Base-by-base conservation (phyloP, 495 filamentous ascomycete species). In the Penicillium robsamsonii region DNA sequence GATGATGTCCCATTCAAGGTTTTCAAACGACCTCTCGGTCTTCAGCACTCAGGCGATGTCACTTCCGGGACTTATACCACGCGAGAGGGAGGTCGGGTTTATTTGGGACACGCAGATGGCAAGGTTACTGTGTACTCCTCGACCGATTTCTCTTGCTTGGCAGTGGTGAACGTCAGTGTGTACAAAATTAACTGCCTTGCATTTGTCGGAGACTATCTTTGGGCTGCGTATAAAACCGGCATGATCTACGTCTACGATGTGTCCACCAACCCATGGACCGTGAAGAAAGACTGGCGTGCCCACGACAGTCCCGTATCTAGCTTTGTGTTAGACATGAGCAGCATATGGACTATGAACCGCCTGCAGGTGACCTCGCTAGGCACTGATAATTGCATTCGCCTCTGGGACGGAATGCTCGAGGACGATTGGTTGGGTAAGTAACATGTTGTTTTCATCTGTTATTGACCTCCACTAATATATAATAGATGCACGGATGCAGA, bases 161-260 rank as follows among this genome's bases (percentile, higher is more conserved):
- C 82, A 17, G 79, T 95, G 27, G 76, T 96, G 48, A 95, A 81
- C 62, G 83, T 96, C 57, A 97, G 91, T 70, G 80, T 91, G 4
- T 97, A 96, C 79, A 98, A 96, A 72, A 93, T 97, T 71, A 96
- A 90, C 64, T 87, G 89, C 27, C 79, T 98, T 27, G 83, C 83
- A 17, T 89, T 91, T 8, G 89, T 91, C 9, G 93, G 92, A 1
- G 82, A 85, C 57, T 83, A 91, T 68, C 80, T 98, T 9, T 98
- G 94, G 94, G 91, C 92, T 33, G 95, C 85, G 7, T 97, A 91
- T 71, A 96, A 92, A 65, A 96, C 88, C 3, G 94, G 94, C n/a
- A 96, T 88, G 84, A 85, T 96, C 29, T 91, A 90, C 58, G 88
- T 97, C 12, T 98, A 96, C 66, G 92, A 97, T 65, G 87, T 90